phyloP scores from a whole-genome alignment of 208 protist species.

The Lotmaria passim region DNA sequence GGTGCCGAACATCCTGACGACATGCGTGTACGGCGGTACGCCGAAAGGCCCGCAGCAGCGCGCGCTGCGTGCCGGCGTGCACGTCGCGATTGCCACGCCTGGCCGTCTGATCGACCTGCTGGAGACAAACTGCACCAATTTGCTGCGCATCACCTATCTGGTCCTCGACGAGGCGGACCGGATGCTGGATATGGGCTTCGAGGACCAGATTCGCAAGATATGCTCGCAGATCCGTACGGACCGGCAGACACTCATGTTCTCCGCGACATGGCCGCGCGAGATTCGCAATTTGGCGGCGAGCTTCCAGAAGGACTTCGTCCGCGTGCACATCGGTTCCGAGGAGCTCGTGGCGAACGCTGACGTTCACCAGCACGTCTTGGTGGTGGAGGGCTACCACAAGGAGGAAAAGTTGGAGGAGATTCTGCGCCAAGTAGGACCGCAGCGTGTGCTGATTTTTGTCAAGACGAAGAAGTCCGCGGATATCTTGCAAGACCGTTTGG shows the following conservation, averaged over 20 bases:
- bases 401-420: constrained; percentile 78
- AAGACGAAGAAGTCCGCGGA: constrained; percentile 90
- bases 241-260: constrained; percentile 98
- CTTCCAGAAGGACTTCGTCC: constrained; percentile 92
- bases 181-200: constrained; percentile 99
- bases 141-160: constrained; percentile 97
- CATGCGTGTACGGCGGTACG: constrained; percentile 86
- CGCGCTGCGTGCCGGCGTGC: constrained; percentile 71
- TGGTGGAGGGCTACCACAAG: constrained; percentile 81
- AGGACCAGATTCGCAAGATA: constrained; percentile 97
- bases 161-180: constrained; percentile 98
- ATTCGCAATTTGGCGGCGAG: constrained; percentile 85
- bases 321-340: constrained; percentile 92
- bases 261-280: constrained; percentile 94
- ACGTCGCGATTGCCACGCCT: constrained; percentile 95
- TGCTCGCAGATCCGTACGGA: constrained; percentile 94
- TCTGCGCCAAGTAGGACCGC: constrained; percentile 55
- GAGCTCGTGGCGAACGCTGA: constrained; percentile 88
- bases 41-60: constrained; percentile 81
- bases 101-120: constrained; percentile 97
- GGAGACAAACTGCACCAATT: constrained; percentile 90
- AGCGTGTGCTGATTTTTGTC: constrained; percentile 91
- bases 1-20: constrained; percentile 66
- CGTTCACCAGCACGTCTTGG: constrained; percentile 81
- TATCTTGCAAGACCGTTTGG: constrained; percentile 69